Percentiles rank a stretch among this genome's conserved stretches.
phyloP scores from a whole-genome alignment of 305 asterid species.

The Coffea humblotiana region DNA sequence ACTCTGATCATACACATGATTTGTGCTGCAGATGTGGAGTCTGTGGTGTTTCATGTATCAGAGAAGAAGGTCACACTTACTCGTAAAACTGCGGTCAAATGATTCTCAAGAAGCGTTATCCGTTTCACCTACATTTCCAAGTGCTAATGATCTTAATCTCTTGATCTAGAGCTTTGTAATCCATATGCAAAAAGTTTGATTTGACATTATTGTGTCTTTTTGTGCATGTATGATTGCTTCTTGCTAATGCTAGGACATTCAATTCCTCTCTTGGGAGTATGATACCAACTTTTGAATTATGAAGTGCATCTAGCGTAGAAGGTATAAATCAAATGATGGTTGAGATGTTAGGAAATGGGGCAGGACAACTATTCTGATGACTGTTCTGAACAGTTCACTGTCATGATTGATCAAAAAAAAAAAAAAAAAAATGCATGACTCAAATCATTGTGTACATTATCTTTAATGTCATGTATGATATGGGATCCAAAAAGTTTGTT shows the following conservation, averaged over 20 bases:
- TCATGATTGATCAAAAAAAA: no score
- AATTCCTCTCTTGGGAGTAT: not conserved
- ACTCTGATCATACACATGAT: not conserved
- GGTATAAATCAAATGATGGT: not conserved
- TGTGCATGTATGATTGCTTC: not conserved
- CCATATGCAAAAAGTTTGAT: not conserved
- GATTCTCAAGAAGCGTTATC: not conserved
- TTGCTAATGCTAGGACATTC: not conserved
- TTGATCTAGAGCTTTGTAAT: not conserved
- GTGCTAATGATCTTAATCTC: not conserved
- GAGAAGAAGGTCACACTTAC: constrained; percentile 36
- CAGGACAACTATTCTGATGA: no score
- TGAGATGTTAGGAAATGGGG: not conserved
- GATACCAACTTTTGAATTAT: not conserved
- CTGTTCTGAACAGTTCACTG: no score
- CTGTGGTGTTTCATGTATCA: constrained; percentile 32
- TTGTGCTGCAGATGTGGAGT: constrained; percentile 31
- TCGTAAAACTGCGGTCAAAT: constrained; percentile 20
- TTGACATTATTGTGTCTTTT: not conserved
- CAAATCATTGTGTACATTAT: no score
- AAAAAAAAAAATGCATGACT: no score
- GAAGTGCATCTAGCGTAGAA: not conserved
- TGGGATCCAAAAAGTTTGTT: no score
- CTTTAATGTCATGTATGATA: no score
- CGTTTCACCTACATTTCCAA: not conserved